Evolutionary conservation across 257 asterid genomes (phyloP).

Genomic region (Solanum etuberosum): DNA sequence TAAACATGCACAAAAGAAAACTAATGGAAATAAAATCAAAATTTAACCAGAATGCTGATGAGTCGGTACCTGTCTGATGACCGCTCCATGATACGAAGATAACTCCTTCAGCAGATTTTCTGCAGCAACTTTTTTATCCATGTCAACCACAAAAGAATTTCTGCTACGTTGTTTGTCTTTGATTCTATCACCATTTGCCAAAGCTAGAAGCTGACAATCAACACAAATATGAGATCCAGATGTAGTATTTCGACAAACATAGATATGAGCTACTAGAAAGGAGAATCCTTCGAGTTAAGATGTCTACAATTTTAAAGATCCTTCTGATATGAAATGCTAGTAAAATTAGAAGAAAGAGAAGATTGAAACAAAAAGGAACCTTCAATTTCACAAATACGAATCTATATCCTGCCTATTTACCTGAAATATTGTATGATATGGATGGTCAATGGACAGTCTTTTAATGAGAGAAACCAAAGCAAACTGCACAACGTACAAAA

Average conservation of each 20-base stretch:
- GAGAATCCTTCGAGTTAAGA: background rate
- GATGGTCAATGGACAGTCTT: conserved; percentile 92
- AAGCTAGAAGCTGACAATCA: conserved; percentile 65
- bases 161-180: conserved; percentile 96
- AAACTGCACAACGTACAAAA: conserved; percentile 37
- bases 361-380: background rate
- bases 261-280: background rate
- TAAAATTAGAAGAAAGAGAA: background rate
- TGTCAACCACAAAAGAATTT: conserved; percentile 87
- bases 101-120: conserved; percentile 81
- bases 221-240: conserved; percentile 7
- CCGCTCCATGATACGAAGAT: conserved; percentile 62
- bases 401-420: conserved; percentile 17
- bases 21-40: conserved; percentile 1
- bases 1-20: background rate
- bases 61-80: conserved; percentile 58
- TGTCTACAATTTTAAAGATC: background rate
- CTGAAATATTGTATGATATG: conserved; percentile 94
- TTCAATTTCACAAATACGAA: background rate
- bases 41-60: background rate
- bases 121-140: conserved; percentile 91
- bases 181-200: conserved; percentile 95
- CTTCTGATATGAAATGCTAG: background rate
- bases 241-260: background rate
- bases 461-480: conserved; percentile 87